These are phyloP conservation scores for Yarrowia sp. DNA, from an alignment of 805 yeast species.

Conservation along the genomic window DNA sequence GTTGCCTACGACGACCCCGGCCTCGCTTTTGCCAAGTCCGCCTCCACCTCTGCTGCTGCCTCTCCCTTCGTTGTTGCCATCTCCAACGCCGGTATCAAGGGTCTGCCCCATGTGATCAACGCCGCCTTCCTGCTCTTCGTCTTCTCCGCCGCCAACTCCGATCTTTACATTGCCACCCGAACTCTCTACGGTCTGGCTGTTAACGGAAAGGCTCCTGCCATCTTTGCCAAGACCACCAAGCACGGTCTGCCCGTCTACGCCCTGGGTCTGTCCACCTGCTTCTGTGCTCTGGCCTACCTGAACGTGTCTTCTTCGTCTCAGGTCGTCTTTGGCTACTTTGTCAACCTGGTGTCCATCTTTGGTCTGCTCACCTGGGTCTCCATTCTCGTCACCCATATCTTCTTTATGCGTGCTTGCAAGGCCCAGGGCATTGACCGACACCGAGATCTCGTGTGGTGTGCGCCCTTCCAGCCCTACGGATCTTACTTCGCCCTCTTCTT, in stretches of 20 bases:
- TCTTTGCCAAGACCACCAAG: conserved; percentile 68
- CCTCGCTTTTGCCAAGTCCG: conserved; percentile 54
- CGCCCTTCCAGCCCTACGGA: conserved; percentile 76
- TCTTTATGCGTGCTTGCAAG: conserved; percentile 66
- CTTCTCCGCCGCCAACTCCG: conserved; percentile 82
- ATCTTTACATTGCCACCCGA: conserved; percentile 78
- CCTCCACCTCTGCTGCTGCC: conserved; percentile 65
- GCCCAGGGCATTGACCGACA: conserved; percentile 70
- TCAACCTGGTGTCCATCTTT: conserved; percentile 74
- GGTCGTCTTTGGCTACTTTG: conserved; percentile 64
- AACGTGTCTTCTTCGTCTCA: conserved; percentile 63
- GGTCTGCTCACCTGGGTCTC: conserved; percentile 79
- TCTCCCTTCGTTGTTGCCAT: conserved; percentile 89
- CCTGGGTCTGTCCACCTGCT: conserved; percentile 57
- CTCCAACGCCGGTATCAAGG: conserved; percentile 66
- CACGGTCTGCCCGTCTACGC: conserved; percentile 75
- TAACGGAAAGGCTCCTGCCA: conserved; percentile 74
- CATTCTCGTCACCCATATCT: conserved; percentile 68
- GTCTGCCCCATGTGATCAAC: conserved; percentile 76
- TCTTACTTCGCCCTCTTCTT: conserved; percentile 63
- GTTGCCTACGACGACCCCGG: conserved; percentile 65
- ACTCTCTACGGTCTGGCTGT: conserved; percentile 73
- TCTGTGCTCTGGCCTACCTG: conserved; percentile 75
- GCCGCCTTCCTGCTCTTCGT: conserved; percentile 79
- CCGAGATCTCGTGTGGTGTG: conserved; percentile 62